A percentile compares a stretch with the other conserved stretches of the same genome.
phyloP scores from a whole-genome alignment of 257 asterid genomes.

The Anisodus acutangulus region DNA sequence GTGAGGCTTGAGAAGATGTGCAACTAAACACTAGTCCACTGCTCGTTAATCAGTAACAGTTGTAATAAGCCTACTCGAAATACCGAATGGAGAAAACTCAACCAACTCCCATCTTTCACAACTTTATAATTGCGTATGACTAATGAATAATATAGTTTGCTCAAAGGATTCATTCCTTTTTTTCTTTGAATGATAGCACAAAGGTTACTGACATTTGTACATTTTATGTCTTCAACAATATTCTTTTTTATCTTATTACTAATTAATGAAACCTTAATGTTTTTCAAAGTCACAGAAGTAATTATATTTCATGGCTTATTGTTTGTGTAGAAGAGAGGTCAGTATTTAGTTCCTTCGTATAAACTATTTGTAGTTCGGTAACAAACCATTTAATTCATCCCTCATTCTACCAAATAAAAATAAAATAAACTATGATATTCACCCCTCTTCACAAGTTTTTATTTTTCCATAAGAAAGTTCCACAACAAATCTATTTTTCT shows the following conservation, averaged over 20 bases:
- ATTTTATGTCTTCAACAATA: no score
- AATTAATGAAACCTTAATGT: neutral
- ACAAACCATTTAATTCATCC: no score
- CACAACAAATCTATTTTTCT: neutral
- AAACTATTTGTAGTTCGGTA: no score
- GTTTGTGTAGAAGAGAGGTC: neutral
- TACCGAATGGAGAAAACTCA: no score
- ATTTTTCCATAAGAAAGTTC: neutral
- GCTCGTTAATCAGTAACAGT: neutral
- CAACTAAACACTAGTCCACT: neutral
- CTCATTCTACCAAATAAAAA: no score
- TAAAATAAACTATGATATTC: no score
- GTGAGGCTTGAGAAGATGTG: neutral
- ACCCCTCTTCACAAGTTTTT: neutral
- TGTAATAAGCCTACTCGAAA: neutral
- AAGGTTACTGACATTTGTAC: no score
- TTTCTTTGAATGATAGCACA: no score
- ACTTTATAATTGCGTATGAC: no score
- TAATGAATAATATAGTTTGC: no score
- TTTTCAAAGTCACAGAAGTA: neutral
- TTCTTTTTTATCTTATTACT: no score
- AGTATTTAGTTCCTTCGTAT: neutral
- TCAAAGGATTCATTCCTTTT: no score
- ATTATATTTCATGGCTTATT: neutral
- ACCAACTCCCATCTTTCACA: neutral